Evolutionary conservation across 164 flowering plant species (phyloP), one percentile per base, ranked within the genome.

Genomic region (Liquidambar formosana): DNA sequence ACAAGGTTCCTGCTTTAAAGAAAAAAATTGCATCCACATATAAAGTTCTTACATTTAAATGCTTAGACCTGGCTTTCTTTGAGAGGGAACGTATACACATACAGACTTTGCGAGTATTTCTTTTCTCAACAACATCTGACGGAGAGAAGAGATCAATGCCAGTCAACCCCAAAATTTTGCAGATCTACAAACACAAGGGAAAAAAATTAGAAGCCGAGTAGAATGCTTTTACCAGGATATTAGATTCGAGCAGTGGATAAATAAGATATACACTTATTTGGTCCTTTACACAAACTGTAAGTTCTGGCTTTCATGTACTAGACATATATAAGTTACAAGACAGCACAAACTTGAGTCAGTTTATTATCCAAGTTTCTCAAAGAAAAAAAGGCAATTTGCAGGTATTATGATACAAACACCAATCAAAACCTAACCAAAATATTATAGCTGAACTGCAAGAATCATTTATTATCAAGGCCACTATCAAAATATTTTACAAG

Each of bases 41-140:
- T 21, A 51, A 57, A 0, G 23, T 63, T 68, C 85, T 69, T 79
- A 85, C 89, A 67, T 80, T 79, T 68, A 89, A 66, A 47, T 76
- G 71, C 75, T 74, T 80, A 27, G 79, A 84, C 73, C 87, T 81
- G 41, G 89, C 87, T 75, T 83, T 85, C 83, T 77, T 89, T 77
- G 91, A 87, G 63, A 89, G 80, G 5, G 82, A 80, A 27, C 91
- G 89, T 54, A 89, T 78, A 60, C 94, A 89, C 76, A 87, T 74
- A 69, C 94, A 89, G 66, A 87, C 94, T 83, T 84, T 85, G 26
- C 89, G 82, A 57, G 74, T 80, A 68, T 83, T 72, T 75, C 79
- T 81, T 77, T 81, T 87, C 79, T 89, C 89, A 45, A 89, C 94
- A 71, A 89, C 89, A 71, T 89, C 94, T 16, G 94, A 87, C 54